A percentile compares a stretch with the other conserved stretches of the same genome.
Evolutionary conservation across 2,329 filamentous ascomycete species (phyloP).

Genomic region (Beauveria medogensis): DNA sequence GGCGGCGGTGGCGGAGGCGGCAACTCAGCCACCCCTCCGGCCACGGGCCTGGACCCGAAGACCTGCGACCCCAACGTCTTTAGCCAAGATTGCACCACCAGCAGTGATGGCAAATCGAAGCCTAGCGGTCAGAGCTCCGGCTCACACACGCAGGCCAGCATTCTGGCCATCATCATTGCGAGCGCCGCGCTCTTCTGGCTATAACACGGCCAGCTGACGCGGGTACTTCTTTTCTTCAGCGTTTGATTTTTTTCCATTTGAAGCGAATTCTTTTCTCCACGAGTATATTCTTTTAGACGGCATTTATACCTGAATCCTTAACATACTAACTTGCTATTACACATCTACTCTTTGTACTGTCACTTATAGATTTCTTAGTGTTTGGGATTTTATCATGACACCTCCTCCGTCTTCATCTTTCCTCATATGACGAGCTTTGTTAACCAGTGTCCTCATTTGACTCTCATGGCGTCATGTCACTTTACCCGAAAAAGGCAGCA

Average conservation of each 20-base stretch:
- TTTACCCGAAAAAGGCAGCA: no score
- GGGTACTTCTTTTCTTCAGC: not conserved
- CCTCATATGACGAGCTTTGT: no score
- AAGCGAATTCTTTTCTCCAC: no score
- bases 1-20: conserved; percentile 17
- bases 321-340: no score
- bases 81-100: conserved; percentile 30
- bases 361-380: no score
- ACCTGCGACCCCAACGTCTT: conserved; percentile 32
- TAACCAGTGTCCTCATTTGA: no score
- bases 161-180: conserved; percentile 30
- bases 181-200: conserved; percentile 28
- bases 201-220: conserved; percentile 15
- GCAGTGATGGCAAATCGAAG: conserved; percentile 12
- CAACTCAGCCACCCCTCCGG: conserved; percentile 13
- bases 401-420: no score
- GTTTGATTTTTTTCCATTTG: not conserved
- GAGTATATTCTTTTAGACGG: no score
- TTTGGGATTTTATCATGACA: no score
- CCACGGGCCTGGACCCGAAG: conserved; percentile 3
- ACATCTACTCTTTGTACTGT: no score
- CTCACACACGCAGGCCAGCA: conserved; percentile 26
- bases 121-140: conserved; percentile 22
- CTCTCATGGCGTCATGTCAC: no score
- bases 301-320: no score